Conservation (phyloP, 768 basidiomycete species). For the Boletus bicolor region DNA sequence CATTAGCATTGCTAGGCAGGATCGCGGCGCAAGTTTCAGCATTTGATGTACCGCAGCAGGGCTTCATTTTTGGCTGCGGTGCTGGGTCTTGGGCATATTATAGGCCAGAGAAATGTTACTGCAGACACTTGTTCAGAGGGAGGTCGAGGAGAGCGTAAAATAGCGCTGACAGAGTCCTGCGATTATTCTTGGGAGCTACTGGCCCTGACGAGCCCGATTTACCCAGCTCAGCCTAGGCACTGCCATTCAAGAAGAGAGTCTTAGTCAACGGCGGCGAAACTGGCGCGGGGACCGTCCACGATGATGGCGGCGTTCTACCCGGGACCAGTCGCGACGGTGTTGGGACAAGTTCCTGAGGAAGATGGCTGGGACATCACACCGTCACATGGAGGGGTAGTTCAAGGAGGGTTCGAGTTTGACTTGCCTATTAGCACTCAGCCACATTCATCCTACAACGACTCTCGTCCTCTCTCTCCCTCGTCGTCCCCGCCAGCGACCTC, state of each 20-base stretch:
- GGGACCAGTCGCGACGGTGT: conserved; percentile 43
- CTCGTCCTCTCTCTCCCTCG: conserved; percentile 14
- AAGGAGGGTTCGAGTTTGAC: conserved; percentile 63
- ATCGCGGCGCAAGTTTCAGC: not conserved
- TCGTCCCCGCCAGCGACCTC: conserved; percentile 10
- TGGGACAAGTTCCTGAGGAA: conserved; percentile 53
- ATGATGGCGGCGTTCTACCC: conserved; percentile 41
- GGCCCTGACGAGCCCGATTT: conserved; percentile 18
- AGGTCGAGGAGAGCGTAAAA: not conserved
- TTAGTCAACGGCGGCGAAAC: conserved; percentile 13
- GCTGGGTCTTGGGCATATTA: conserved; percentile 8
- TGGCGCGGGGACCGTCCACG: conserved; percentile 10
- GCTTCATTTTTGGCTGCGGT: not conserved
- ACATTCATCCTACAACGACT: conserved; percentile 14
- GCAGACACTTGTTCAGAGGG: not conserved
- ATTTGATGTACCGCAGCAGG: not conserved
- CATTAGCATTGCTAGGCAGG: not conserved
- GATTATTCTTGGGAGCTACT: not conserved
- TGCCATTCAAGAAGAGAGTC: conserved; percentile 13
- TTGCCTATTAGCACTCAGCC: conserved; percentile 42
- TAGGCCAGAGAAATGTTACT: not conserved
- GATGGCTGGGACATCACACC: conserved; percentile 38
- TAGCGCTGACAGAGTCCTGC: not conserved
- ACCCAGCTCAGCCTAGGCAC: conserved; percentile 16
- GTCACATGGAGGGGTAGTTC: conserved; percentile 53